Evolutionary conservation across 2,329 filamentous ascomycete species (phyloP).

Genomic region (Talaromyces sp.): DNA sequence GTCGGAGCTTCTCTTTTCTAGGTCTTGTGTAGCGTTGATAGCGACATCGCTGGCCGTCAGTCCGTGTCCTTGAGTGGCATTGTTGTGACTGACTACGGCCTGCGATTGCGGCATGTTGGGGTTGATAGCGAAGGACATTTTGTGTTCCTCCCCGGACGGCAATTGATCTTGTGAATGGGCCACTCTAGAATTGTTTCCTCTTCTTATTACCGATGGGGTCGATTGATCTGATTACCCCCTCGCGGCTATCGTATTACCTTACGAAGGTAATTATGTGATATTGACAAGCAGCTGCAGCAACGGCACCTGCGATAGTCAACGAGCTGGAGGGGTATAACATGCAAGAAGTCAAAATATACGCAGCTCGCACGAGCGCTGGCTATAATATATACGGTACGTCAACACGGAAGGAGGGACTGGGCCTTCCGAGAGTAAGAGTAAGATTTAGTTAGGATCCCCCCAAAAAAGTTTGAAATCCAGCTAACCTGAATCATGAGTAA

Average conservation of each 20-base stretch:
- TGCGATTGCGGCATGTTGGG: constrained; percentile 10
- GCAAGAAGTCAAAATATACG: neutral
- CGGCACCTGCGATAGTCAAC: neutral
- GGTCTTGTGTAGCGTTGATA: neutral
- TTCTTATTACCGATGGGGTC: neutral
- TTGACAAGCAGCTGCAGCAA: neutral
- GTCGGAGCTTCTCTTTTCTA: constrained; percentile 8
- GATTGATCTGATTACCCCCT: neutral
- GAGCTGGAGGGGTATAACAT: neutral
- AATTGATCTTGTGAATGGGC: neutral
- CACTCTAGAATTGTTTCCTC: neutral
- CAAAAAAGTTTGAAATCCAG: neutral
- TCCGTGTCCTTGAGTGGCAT: neutral
- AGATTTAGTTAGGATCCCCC: neutral
- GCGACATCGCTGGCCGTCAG: neutral
- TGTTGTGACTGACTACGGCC: constrained; percentile 13
- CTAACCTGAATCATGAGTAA: neutral
- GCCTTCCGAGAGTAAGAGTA: neutral
- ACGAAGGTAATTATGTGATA: neutral
- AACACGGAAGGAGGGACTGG: neutral
- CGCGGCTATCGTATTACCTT: neutral
- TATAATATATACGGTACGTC: neutral
- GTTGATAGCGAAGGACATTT: constrained; percentile 11
- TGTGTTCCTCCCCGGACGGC: neutral
- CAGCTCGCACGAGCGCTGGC: neutral